Conservation (phyloP, 345 rosid species). For the Aegle marmelos region DNA sequence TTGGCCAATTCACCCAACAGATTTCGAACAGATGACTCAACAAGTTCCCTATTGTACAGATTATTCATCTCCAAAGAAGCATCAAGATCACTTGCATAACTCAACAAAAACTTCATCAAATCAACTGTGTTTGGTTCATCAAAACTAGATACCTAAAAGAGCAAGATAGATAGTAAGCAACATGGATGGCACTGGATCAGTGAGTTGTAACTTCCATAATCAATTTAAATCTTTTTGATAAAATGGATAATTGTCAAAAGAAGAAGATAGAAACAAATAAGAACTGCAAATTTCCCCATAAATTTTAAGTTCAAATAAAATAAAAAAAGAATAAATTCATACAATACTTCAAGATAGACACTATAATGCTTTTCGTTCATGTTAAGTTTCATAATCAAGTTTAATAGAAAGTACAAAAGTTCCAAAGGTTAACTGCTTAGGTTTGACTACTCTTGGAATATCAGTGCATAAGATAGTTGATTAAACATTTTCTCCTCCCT, state of each 20-base stretch:
- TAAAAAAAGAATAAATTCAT: not conserved
- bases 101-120: constrained; percentile 74
- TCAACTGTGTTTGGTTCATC: constrained; percentile 58
- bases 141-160: constrained; percentile 36
- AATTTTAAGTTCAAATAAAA: not conserved
- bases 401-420: not conserved
- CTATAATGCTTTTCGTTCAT: not conserved
- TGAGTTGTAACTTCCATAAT: not conserved
- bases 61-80: constrained; percentile 29
- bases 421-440: not conserved
- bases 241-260: not conserved
- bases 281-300: not conserved
- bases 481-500: not conserved
- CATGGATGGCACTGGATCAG: not conserved
- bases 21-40: constrained; percentile 57
- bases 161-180: not conserved
- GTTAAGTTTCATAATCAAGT: not conserved
- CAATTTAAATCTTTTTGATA: not conserved
- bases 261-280: too few relatives aligned
- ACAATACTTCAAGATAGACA: not conserved
- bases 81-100: constrained; percentile 48
- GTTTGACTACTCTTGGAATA: not conserved
- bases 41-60: constrained; percentile 33
- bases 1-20: constrained; percentile 58
- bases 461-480: not conserved